Conservation (phyloP, 306 rosid genomes). For the Inga laurina region DNA sequence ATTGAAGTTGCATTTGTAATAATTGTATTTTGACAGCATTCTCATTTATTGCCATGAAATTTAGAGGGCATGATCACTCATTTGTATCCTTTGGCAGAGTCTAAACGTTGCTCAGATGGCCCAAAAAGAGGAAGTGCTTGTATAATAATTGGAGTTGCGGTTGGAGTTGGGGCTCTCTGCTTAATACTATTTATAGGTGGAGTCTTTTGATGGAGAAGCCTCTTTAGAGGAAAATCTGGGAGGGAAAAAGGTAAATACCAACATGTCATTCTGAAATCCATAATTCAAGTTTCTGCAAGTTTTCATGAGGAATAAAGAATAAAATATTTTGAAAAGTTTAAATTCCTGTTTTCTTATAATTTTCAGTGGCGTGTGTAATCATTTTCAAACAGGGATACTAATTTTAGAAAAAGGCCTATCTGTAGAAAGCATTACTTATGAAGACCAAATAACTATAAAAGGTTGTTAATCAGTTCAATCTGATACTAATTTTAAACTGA, state of each 20-base stretch:
- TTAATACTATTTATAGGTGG: slow-evolving; percentile 36
- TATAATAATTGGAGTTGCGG: slow-evolving; percentile 40
- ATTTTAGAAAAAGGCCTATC: background rate
- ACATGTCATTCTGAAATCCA: slow-evolving; percentile 4
- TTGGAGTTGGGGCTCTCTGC: slow-evolving; percentile 33
- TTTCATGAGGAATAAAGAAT: background rate
- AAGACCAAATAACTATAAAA: background rate
- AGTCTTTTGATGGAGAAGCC: slow-evolving; percentile 39
- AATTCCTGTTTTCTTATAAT: background rate
- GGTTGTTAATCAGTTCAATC: background rate
- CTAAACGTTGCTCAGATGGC: slow-evolving; percentile 37
- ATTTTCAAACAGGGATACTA: background rate
- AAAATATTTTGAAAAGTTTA: background rate
- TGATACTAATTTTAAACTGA: background rate
- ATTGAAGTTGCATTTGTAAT: slow-evolving; percentile 18
- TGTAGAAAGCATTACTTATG: background rate
- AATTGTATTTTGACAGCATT: slow-evolving; percentile 24
- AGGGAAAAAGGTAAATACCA: slow-evolving; percentile 30
- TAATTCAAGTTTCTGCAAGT: background rate
- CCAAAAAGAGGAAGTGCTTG: slow-evolving; percentile 4
- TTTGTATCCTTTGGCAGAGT: slow-evolving; percentile 32
- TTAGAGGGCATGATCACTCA: slow-evolving; percentile 1
- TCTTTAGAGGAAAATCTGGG: slow-evolving; percentile 27
- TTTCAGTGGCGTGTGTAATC: background rate
- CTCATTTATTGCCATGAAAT: background rate